phyloP scores from a whole-genome alignment of 2,329 filamentous ascomycete species.

The Epichloe gansuensis region DNA sequence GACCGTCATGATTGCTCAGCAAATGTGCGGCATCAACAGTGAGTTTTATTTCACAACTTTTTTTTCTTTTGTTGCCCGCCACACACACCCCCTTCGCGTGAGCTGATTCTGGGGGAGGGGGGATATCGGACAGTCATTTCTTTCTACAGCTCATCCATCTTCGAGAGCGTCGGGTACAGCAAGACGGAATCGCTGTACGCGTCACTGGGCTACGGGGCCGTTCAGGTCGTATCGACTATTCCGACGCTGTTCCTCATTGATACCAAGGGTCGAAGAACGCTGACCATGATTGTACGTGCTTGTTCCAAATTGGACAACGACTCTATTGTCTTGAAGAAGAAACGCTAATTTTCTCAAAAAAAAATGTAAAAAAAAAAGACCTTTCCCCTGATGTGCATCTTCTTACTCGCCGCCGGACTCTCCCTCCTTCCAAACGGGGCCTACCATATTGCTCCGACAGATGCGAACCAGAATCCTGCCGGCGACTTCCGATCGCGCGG shows the following conservation, averaged over 20 bases:
- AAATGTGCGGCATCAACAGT: slow-evolving; percentile 37
- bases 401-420: slow-evolving; percentile 14
- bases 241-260: slow-evolving; percentile 19
- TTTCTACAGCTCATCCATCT: slow-evolving; percentile 53
- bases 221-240: slow-evolving; percentile 29
- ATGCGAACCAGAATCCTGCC: slow-evolving; percentile 7
- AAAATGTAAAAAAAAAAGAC: slow-evolving; percentile 6
- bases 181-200: slow-evolving; percentile 34
- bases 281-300: slow-evolving; percentile 13
- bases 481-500: slow-evolving; percentile 8
- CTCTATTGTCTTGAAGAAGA: neutral
- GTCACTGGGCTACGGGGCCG: slow-evolving; percentile 31
- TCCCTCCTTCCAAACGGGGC: slow-evolving; percentile 12
- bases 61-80: no score
- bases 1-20: slow-evolving; percentile 65
- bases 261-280: slow-evolving; percentile 15
- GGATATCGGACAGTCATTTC: slow-evolving; percentile 38
- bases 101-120: neutral
- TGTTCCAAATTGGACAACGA: neutral
- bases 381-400: slow-evolving; percentile 17
- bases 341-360: neutral
- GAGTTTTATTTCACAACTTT: neutral
- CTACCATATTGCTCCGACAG: slow-evolving; percentile 9
- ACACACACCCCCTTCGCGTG: neutral
- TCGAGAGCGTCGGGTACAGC: slow-evolving; percentile 38